phyloP scores from a whole-genome alignment of 2,329 filamentous ascomycete genomes.

The Aspergillus arachidicola region DNA sequence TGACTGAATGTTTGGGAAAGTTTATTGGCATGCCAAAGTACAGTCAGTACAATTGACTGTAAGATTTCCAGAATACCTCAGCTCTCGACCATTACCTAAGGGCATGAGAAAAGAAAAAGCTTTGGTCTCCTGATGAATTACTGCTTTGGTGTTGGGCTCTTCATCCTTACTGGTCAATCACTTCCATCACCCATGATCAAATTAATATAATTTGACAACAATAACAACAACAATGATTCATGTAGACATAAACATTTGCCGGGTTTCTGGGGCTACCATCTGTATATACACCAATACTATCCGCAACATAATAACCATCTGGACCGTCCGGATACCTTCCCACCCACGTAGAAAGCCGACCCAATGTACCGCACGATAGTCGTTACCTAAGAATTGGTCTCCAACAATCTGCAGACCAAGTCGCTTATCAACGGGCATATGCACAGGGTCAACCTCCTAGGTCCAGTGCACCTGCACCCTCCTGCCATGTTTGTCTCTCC shows the following conservation, averaged over 20 bases:
- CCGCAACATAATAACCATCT: background rate
- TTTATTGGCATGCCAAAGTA: conserved; percentile 6
- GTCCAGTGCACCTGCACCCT: background rate
- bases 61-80: background rate
- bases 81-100: background rate
- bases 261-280: background rate
- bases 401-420: background rate
- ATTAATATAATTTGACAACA: background rate
- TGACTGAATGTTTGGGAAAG: conserved; percentile 3
- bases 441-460: background rate
- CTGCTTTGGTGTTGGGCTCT: background rate
- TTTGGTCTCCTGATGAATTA: background rate
- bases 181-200: background rate
- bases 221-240: background rate
- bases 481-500: background rate
- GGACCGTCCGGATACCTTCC: background rate
- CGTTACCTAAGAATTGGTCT: background rate
- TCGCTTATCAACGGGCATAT: conserved; percentile 2
- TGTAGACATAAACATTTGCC: background rate
- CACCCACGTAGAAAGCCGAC: background rate
- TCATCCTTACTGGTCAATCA: background rate
- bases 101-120: background rate
- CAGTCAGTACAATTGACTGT: background rate
- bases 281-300: background rate
- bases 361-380: background rate